Base-by-base conservation (phyloP, 345 rosid genomes). In the Bruguiera sexangula region DNA sequence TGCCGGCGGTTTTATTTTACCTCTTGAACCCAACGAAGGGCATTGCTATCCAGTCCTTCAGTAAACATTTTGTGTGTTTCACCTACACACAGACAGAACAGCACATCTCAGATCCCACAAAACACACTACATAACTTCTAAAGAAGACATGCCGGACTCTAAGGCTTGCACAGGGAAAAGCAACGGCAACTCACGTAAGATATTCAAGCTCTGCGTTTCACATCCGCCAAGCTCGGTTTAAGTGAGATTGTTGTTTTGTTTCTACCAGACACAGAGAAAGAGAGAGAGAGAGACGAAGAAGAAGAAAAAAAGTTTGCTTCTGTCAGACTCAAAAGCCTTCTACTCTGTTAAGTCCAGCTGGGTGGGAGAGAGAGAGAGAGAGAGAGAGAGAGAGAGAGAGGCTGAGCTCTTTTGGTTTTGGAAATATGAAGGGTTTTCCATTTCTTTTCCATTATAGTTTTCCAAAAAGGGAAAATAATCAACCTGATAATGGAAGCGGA, bases 1-100 rank as follows among this genome's bases (percentile, higher is more conserved):
- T 39, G 10, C 15, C 0, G 3, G 4, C 50, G 50, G 3, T 13
- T 43, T 13, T 13, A 3, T 6, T 48, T 63, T 24, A 84, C 87
- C 80, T 83, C 84, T 63, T 82, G 70, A 69, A 75, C 81, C 91
- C 91, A 83, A 63, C 79, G 78, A 67, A 79, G 66, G 36, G 84
- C 80, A 63, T 73, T 72, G 75, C 71, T 67, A 76, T 85, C 88
- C 31, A 83, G 85, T 52, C 85, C 88, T 70, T 85, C 81, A 31
- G 85, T 75, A 75, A 81, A 83, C 91, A 83, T 86, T 37, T 27
- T 65, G 58, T 15, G 15, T 43, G 13, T 59, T 65, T 54, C 48
- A 69, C 75, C 68, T 58, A 63, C 60, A 64, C 18, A 2, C 8
- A 61, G 37, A 24, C 13, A 27, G 26, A 52, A 30, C 7, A 20